phyloP scores from a whole-genome alignment of 306 rosid species.

The Astragalus glycyphyllos region DNA sequence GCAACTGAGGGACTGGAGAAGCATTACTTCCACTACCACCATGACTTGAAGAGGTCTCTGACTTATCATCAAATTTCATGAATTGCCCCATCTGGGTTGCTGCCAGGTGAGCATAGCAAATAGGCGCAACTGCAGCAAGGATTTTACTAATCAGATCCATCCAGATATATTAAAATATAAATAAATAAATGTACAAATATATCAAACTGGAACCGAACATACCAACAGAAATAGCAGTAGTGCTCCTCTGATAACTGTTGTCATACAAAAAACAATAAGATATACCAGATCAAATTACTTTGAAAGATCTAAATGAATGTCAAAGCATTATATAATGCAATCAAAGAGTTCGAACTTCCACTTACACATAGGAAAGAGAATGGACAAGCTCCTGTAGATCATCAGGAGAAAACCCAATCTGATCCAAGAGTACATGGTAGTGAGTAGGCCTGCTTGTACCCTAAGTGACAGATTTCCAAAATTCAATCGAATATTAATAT shows the following conservation, averaged over 20 bases:
- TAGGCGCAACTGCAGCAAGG: conserved; percentile 78
- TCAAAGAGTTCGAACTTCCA: neutral
- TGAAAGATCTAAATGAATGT: neutral
- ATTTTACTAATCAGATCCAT: neutral
- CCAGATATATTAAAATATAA: neutral
- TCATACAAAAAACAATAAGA: neutral
- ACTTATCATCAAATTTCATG: conserved; percentile 76
- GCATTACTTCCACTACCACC: conserved; percentile 69
- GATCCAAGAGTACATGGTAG: conserved; percentile 83
- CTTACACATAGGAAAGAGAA: conserved; percentile 95
- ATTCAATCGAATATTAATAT: neutral
- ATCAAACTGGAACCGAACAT: conserved; percentile 7
- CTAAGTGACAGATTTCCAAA: conserved; percentile 41
- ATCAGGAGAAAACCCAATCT: conserved; percentile 82
- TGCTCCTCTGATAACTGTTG: conserved; percentile 89
- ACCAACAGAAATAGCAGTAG: conserved; percentile 95
- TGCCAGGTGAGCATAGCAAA: conserved; percentile 93
- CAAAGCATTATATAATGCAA: neutral
- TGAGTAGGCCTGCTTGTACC: conserved; percentile 95
- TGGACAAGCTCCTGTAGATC: conserved; percentile 94
- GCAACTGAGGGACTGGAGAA: conserved; percentile 78
- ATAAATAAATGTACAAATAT: neutral
- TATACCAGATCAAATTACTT: neutral
- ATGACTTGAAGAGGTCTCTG: conserved; percentile 86
- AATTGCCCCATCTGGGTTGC: conserved; percentile 81